A percentile compares a stretch with the other conserved stretches of the same genome.
Conservation (phyloP, 257 asterid genomes). For the Ilex asprella region DNA sequence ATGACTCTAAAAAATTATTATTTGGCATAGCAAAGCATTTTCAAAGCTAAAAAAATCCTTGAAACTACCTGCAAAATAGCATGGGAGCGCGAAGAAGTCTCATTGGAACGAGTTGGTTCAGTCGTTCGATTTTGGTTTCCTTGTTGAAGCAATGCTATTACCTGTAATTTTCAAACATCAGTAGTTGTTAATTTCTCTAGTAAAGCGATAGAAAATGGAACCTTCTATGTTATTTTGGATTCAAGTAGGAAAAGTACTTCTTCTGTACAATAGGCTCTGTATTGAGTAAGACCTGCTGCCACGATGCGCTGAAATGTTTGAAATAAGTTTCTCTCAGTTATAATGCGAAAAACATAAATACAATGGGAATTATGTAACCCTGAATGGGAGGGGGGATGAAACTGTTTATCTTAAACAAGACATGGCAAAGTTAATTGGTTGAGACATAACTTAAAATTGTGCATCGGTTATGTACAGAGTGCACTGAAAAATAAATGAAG, state of each 20-base stretch:
- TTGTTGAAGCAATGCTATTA: constrained; percentile 61
- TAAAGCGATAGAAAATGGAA: not conserved
- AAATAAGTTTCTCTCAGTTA: constrained; percentile 1
- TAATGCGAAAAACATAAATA: too few relatives aligned
- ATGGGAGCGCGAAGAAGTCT: constrained; percentile 65
- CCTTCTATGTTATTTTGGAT: not conserved
- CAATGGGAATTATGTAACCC: not conserved
- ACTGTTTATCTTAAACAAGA: not conserved
- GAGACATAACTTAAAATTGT: too few relatives aligned
- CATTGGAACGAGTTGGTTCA: constrained; percentile 63
- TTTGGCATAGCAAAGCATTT: not conserved
- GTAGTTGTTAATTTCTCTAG: not conserved
- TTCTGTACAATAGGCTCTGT: constrained; percentile 52
- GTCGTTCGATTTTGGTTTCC: constrained; percentile 59
- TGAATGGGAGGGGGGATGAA: not conserved
- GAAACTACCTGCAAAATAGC: constrained; percentile 55
- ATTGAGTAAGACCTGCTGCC: constrained; percentile 61
- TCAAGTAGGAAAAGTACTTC: constrained; percentile 28
- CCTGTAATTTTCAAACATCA: constrained; percentile 22
- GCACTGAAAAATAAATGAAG: too few relatives aligned
- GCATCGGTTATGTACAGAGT: too few relatives aligned
- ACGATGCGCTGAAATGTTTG: constrained; percentile 46
- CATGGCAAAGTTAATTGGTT: not conserved
- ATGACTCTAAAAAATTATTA: not conserved
- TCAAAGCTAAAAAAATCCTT: not conserved